Percentiles rank a stretch among this genome's conserved stretches.
These are phyloP conservation scores for Cladosporium sp. DNA, from an alignment of 2,329 filamentous ascomycete species.

Conservation along the genomic window DNA sequence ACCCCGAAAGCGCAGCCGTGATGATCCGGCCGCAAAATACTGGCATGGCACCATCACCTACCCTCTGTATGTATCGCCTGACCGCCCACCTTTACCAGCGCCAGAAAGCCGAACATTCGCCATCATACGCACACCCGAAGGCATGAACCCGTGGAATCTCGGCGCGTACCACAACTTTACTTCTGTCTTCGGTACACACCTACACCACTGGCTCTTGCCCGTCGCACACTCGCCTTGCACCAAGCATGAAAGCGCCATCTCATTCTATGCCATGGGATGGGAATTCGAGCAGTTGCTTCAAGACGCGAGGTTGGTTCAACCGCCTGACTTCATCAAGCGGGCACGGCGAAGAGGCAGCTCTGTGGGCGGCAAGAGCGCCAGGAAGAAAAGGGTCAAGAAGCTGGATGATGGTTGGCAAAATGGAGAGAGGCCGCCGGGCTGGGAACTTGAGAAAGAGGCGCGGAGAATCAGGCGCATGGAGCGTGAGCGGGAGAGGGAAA, in stretches of 20 bases:
- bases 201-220: conserved; percentile 79
- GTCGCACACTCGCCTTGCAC: conserved; percentile 72
- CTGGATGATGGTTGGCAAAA: conserved; percentile 36
- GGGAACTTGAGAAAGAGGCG: conserved; percentile 34
- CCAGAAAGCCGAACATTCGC: conserved; percentile 64
- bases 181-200: conserved; percentile 71
- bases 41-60: conserved; percentile 57
- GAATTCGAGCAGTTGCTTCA: conserved; percentile 36
- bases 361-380: not conserved
- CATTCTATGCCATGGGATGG: conserved; percentile 37
- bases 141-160: conserved; percentile 85
- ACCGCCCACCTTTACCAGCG: conserved; percentile 37
- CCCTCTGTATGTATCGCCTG: conserved; percentile 47
- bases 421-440: conserved; percentile 37
- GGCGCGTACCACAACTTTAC: conserved; percentile 70
- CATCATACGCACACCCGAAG: conserved; percentile 69
- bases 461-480: conserved; percentile 23
- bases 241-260: conserved; percentile 50
- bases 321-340: conserved; percentile 17
- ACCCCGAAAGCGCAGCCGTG: conserved; percentile 14
- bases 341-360: conserved; percentile 9
- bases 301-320: conserved; percentile 33
- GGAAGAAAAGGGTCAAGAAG: conserved; percentile 25
- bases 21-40: conserved; percentile 20
- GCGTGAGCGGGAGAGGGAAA: conserved; percentile 6